phyloP scores from a whole-genome alignment of 306 rosid genomes.

The Ormosia emarginata region DNA sequence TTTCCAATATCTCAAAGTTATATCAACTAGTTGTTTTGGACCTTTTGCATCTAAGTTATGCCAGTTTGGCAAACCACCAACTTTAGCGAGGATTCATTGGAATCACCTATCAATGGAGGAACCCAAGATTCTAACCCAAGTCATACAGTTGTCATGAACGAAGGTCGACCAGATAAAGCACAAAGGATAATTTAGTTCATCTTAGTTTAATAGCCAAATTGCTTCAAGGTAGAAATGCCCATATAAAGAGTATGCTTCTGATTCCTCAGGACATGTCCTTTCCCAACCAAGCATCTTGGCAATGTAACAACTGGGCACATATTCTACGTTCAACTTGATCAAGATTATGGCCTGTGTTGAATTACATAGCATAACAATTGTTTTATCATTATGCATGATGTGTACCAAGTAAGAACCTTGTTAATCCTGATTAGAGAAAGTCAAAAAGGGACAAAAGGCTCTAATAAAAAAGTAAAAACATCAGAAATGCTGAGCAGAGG shows the following conservation, averaged over 20 bases:
- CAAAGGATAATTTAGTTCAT: neutral
- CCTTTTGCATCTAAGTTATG: neutral
- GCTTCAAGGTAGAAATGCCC: neutral
- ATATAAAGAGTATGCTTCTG: neutral
- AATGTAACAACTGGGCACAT: neutral
- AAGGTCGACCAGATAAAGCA: neutral
- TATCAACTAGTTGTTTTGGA: neutral
- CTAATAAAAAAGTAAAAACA: neutral
- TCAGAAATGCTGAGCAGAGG: neutral
- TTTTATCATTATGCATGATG: neutral
- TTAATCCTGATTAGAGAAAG: neutral
- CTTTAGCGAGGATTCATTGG: too few species aligned
- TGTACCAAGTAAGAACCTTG: neutral
- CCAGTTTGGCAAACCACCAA: too few species aligned
- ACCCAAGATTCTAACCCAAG: too few species aligned
- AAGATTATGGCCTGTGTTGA: neutral
- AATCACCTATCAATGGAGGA: too few species aligned
- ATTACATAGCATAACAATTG: neutral
- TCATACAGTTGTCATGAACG: too few species aligned
- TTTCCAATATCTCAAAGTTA: neutral
- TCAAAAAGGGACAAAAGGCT: neutral
- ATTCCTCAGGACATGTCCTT: neutral
- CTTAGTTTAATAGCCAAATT: neutral
- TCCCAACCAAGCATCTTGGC: neutral
- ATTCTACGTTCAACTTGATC: neutral